Conservation (phyloP, 2,329 filamentous ascomycete species). For the Spiromastix sp. region DNA sequence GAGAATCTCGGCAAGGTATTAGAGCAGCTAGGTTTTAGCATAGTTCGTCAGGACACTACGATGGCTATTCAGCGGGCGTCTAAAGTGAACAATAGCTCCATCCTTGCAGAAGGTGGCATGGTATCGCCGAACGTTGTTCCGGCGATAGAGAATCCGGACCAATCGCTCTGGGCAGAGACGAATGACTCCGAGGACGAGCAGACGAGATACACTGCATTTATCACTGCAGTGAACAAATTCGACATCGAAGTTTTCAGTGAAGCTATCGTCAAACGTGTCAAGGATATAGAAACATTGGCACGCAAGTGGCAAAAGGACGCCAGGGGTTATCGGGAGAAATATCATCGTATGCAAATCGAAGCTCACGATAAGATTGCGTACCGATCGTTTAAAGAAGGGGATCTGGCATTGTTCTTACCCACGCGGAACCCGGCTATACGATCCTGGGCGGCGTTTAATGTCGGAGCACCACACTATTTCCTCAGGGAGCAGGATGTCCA, state of each 20-base stretch:
- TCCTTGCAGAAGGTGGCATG: slow-evolving; percentile 25
- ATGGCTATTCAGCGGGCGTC: slow-evolving; percentile 67
- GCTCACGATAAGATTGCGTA: slow-evolving; percentile 94
- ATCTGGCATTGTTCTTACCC: slow-evolving; percentile 85
- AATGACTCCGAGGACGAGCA: slow-evolving; percentile 54
- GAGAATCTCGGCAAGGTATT: slow-evolving; percentile 74
- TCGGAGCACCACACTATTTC: slow-evolving; percentile 95
- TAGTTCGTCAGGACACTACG: slow-evolving; percentile 60
- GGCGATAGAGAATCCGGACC: slow-evolving; percentile 51
- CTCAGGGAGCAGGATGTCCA: slow-evolving; percentile 86
- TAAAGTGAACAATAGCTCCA: slow-evolving; percentile 36
- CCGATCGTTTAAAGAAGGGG: slow-evolving; percentile 90
- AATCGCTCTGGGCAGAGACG: slow-evolving; percentile 73
- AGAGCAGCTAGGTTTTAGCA: slow-evolving; percentile 74
- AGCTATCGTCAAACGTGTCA: slow-evolving; percentile 76
- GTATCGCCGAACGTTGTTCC: slow-evolving; percentile 25
- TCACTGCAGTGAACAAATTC: slow-evolving; percentile 64
- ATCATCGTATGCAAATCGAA: slow-evolving; percentile 69
- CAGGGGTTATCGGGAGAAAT: slow-evolving; percentile 76
- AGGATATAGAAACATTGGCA: slow-evolving; percentile 85
- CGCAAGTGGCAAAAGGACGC: slow-evolving; percentile 90
- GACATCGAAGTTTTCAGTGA: slow-evolving; percentile 78
- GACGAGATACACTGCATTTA: slow-evolving; percentile 63
- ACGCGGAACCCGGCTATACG: slow-evolving; percentile 89
- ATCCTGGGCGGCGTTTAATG: slow-evolving; percentile 97